phyloP scores from a whole-genome alignment of 768 basidiomycete species.

The Suillus occidentalis region DNA sequence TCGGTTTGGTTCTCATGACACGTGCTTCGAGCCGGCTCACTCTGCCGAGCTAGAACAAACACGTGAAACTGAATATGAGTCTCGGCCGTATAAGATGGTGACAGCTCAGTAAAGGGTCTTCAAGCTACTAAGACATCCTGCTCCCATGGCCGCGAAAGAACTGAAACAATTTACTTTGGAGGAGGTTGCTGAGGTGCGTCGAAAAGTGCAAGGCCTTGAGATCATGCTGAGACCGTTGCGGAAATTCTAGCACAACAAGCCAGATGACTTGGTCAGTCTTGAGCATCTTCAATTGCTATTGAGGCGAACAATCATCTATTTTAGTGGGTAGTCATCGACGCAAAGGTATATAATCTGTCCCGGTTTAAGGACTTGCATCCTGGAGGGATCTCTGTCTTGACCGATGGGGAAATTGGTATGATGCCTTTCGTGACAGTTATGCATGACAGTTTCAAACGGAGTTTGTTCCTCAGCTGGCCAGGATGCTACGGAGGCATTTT shows the following conservation, averaged over 20 bases:
- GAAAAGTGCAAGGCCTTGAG: neutral
- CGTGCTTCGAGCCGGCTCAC: neutral
- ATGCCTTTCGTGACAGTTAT: conserved; percentile 4
- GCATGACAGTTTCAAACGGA: neutral
- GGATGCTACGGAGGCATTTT: conserved; percentile 88
- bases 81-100: neutral
- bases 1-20: conserved; percentile 1
- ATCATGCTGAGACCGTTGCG: neutral
- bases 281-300: neutral
- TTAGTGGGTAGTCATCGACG: conserved; percentile 83
- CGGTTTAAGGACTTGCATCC: conserved; percentile 83
- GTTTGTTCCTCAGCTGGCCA: conserved; percentile 57
- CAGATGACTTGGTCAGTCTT: conserved; percentile 65
- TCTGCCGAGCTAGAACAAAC: neutral
- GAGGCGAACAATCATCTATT: neutral
- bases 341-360: conserved; percentile 80
- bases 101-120: neutral
- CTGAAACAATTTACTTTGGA: conserved; percentile 53
- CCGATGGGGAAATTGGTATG: conserved; percentile 76
- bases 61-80: neutral
- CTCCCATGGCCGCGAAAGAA: conserved; percentile 30
- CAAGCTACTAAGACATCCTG: neutral
- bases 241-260: conserved; percentile 62
- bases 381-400: conserved; percentile 76
- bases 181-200: conserved; percentile 54